Evolutionary conservation across 768 basidiomycete species (phyloP), one percentile per base, ranked within the genome.

Genomic region (Suillus brevipes): DNA sequence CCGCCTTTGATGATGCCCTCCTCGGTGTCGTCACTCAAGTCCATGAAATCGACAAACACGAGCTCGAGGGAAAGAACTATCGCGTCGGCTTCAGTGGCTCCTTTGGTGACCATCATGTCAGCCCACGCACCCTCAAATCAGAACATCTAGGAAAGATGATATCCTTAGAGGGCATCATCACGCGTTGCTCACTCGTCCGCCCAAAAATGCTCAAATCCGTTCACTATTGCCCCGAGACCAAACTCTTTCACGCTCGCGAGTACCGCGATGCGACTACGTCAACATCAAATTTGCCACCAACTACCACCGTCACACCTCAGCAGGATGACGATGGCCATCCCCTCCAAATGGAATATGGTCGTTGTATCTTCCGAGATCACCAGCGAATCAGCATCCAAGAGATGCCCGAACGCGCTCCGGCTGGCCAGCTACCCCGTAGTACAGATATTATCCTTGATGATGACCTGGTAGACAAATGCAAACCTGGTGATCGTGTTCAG

Each of bases 311-410:
- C 43, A 91, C 93, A 25, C 97, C 97, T 6, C 91, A 95, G 77
- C 89, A 89, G 52, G 95, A 99, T 75, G 95, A 95, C 49, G 91
- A 97, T 61, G 96, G 95, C 2, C 86, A 88, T 72, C 81, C 87
- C 25, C 81, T 99, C 58, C 87, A 95, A 77, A 97, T 89, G 69
- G 97, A 99, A 79, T 99, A 88, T 73, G 97, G 97, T 6, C 82
- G 90, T 67, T 94, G 91, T 73, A 86, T 91, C 9, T 99, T 97
- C 81, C 84, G 93, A 64, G 97, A 99, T 78, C 94, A 99, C 77
- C 97, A 99, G 78, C 89, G 95, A 68, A 93, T 99, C 74, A 95
- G 89, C 76, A 99, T 99, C 67, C 97, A 99, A 80, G 97, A 99
- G 74, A 99, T 99, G 97, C 97, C 97, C 3, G 97, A 99, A 78